Percentiles rank a stretch among this genome's conserved stretches.
These are phyloP conservation scores for Blattamonas nauphoetae DNA, from an alignment of 78 protist species.

Conservation along the genomic window DNA sequence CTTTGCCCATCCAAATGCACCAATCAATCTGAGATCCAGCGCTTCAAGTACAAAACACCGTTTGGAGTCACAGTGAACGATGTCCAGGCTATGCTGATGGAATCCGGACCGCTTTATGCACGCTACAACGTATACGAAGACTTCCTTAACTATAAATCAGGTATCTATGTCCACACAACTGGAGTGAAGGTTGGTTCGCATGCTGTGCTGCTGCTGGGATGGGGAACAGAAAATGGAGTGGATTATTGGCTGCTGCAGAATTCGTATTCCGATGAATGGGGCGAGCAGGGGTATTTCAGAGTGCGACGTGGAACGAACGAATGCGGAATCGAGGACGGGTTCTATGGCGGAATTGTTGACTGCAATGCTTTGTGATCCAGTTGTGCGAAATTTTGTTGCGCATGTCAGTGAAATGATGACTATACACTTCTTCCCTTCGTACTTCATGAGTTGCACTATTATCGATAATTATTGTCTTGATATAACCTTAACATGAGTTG, in stretches of 20 bases:
- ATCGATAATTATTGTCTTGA: too few species aligned
- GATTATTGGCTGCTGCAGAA: constrained; percentile 38
- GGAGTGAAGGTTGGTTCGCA: constrained; percentile 48
- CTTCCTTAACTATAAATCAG: constrained; percentile 45
- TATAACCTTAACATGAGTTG: too few species aligned
- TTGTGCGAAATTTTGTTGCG: too few species aligned
- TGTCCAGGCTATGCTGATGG: constrained; percentile 15
- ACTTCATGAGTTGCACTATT: too few species aligned
- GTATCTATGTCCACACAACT: constrained; percentile 38
- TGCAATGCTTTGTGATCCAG: too few species aligned
- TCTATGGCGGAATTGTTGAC: neutral
- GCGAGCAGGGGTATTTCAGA: constrained; percentile 49
- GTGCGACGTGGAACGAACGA: constrained; percentile 50
- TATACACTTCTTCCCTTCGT: too few species aligned
- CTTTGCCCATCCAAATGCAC: constrained; percentile 1
- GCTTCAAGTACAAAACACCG: neutral
- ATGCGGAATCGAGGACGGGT: constrained; percentile 51
- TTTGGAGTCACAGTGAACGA: neutral
- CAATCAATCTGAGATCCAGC: neutral
- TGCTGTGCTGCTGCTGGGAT: constrained; percentile 50
- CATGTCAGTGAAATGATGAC: too few species aligned
- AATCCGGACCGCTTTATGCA: constrained; percentile 43
- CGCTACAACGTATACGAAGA: constrained; percentile 43
- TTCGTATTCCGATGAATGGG: constrained; percentile 43
- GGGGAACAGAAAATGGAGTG: constrained; percentile 26